Base-by-base conservation (phyloP, 495 filamentous ascomycete species). In the Mycothermus thermophilus region DNA sequence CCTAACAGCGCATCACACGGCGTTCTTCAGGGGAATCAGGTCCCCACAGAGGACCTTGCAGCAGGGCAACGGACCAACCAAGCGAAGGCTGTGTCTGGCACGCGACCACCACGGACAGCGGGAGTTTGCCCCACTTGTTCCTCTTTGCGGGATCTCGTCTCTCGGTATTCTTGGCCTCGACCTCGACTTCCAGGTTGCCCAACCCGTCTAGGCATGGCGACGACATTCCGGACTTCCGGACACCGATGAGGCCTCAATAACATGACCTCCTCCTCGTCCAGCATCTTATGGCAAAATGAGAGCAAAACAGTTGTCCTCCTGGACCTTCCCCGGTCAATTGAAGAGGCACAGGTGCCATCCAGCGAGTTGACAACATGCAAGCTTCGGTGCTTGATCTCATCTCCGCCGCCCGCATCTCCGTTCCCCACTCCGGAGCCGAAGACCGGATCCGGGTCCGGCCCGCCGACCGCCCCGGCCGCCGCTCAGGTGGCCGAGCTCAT, bases 351-450 rank as follows among this genome's bases (percentile, higher is more conserved):
- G 27, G 41, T 54, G 5, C 53, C 50, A n/a, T 55, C 58, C 1
- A 47, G 46, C 26, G 27, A 34, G 19, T 25, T 44, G 14, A 34
- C 29, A 32, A 8, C 21, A 8, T 35, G 13, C 18, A 46, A 29
- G 27, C 37, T 46, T 19, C 38, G 55, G 20, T 41, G 44, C 34
- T 46, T 67, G 11, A 38, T 62, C 28, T 66, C 62, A 24, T 50
- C 44, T 9, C 29, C 27, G 15, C 57, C 64, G 12, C 46, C 50
- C 15, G 36, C 53, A 21, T 30, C 26, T n/a, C 60, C 64, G 23
- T 68, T 63, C 49, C 31, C 49, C 25, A 62, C 54, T 24, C 64
- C 63, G 33, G 64, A 68, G 38, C 60, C 64, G 17, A 63, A 58
- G 45, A 20, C 43, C 42, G 25, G 36, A n/a, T n/a, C n/a, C 19